Conservation (phyloP, 345 rosid genomes). For the Arabidopsis arenosa region DNA sequence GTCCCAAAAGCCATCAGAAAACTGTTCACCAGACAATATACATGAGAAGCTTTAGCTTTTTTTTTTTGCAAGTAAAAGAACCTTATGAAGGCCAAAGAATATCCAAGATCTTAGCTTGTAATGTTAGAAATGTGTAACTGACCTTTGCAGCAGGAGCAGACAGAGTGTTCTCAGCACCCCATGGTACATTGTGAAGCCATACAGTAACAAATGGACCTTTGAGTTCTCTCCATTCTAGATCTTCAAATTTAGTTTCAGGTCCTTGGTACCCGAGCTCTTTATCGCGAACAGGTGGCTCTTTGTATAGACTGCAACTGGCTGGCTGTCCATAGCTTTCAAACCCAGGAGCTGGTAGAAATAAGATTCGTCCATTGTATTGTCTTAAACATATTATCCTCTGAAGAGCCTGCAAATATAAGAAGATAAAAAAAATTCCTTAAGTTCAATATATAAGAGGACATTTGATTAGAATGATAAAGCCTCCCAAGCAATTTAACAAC, state of each 20-base stretch:
- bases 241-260: constrained; percentile 54
- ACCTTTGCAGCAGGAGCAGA: constrained; percentile 98
- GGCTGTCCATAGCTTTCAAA: constrained; percentile 75
- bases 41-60: not conserved
- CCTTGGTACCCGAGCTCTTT: constrained; percentile 58
- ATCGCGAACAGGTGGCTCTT: constrained; percentile 42
- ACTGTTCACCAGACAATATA: constrained; percentile 50
- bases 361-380: constrained; percentile 64
- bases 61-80: constrained; percentile 9
- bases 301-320: constrained; percentile 44
- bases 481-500: not conserved
- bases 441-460: not conserved
- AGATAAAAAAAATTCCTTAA: not conserved
- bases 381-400: constrained; percentile 70
- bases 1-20: constrained; percentile 92
- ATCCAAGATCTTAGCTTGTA: not conserved
- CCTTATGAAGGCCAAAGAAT: constrained; percentile 4
- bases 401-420: constrained; percentile 55
- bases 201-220: constrained; percentile 82
- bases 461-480: not conserved
- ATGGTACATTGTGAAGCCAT: constrained; percentile 98
- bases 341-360: constrained; percentile 85
- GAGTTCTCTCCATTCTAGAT: constrained; percentile 73
- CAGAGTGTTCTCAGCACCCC: constrained; percentile 77
- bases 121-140: too few relatives aligned